Conservation (phyloP, 2,329 filamentous ascomycete genomes). For the Colletotrichum chrysophilum region DNA sequence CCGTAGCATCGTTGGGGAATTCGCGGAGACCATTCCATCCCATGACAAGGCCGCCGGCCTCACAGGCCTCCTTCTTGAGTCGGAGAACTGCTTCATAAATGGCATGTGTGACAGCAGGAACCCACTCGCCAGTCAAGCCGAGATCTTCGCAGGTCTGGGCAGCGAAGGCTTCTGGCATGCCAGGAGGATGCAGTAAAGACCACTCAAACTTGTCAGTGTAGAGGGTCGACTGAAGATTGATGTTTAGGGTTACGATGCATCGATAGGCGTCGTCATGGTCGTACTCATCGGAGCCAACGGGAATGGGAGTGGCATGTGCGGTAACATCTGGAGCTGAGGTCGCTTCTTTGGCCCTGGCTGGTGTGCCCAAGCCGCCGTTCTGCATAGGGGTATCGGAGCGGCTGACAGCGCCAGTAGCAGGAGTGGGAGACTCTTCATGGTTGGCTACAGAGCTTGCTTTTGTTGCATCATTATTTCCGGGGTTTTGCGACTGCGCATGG, state of each 20-base stretch:
- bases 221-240: conserved; percentile 88
- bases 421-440: conserved; percentile 43
- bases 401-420: conserved; percentile 39
- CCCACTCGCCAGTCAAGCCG: conserved; percentile 89
- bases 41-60: conserved; percentile 84
- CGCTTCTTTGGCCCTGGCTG: conserved; percentile 47
- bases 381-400: conserved; percentile 63
- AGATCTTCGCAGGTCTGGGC: conserved; percentile 92
- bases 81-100: conserved; percentile 95
- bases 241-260: conserved; percentile 88
- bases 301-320: conserved; percentile 70
- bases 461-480: conserved; percentile 29
- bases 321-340: conserved; percentile 62
- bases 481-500: conserved; percentile 58
- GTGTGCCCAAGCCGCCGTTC: conserved; percentile 56
- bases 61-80: conserved; percentile 95
- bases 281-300: conserved; percentile 72
- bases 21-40: conserved; percentile 70
- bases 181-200: conserved; percentile 90
- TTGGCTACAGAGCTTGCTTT: conserved; percentile 34
- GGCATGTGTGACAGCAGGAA: conserved; percentile 90
- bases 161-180: conserved; percentile 90
- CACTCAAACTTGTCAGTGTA: conserved; percentile 99
- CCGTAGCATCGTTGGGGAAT: conserved; percentile 87
- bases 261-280: conserved; percentile 95